Base-by-base conservation (phyloP, 108 stramenopile genomes). In the Asterionellopsis glacialis region DNA sequence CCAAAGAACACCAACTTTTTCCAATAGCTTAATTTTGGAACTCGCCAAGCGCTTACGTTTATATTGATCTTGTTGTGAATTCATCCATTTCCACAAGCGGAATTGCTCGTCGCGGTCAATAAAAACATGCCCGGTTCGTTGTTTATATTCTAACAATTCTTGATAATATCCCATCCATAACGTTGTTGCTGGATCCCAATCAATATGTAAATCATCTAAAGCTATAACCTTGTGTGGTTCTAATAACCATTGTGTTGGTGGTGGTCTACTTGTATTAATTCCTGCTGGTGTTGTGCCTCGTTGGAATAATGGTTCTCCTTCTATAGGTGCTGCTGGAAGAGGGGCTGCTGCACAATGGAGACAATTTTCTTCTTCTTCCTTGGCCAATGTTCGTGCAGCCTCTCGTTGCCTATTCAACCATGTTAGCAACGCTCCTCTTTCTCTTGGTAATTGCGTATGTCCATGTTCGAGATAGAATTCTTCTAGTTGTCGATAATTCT, bases 11-110 rank as follows among this genome's bases (percentile, higher is more conserved):
- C 65, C 65, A 56, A 67, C 62, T 25, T 67, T 16, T 22, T 73
- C 57, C 72, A 73, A 49, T 66, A 73, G 47, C 38, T 73, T 61
- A 57, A 73, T 73, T 56, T 68, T 73, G 67, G 67, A 9, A 66
- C 65, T 24, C 39, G 53, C 45, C 55, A 57, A 33, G 52, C 67
- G 16, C 61, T 66, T 22, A 44, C 14, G 27, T 49, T 26, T 43
- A 67, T 62, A 47, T 73, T 61, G 41, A 55, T 26, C 42, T 67
- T 67, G 41, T 67, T 66, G 39, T 61, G 60, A 28, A 67, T 62
- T 27, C 67, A 66, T n/a, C 65, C 67, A 51, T 73, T 66, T 24
- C 65, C 67, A 65, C 65, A 73, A 19, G 66, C 72, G 9, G 67
- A 49, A 41, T 65, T 50, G 63, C 48, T 57, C 56, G 62, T 73